phyloP scores from a whole-genome alignment of 2,329 filamentous ascomycete genomes.

The Alternaria panax region DNA sequence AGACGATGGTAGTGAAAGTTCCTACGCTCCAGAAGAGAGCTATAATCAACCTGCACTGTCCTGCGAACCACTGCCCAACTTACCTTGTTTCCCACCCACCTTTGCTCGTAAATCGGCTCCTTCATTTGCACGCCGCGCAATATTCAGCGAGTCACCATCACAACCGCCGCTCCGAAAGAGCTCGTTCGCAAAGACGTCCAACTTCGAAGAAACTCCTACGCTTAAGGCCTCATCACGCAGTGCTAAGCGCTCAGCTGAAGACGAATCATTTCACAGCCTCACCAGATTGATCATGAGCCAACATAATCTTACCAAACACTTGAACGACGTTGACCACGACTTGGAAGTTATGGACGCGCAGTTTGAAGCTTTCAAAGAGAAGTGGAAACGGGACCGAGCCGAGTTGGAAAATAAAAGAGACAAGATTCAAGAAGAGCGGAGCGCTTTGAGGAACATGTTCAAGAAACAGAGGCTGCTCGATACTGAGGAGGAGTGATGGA shows the following conservation, averaged over 20 bases:
- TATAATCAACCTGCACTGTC: constrained; percentile 7
- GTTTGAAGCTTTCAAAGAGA: constrained; percentile 5
- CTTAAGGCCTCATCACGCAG: background rate
- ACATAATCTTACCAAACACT: constrained; percentile 12
- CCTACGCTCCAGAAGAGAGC: constrained; percentile 2
- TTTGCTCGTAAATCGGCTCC: constrained; percentile 5
- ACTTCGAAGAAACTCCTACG: background rate
- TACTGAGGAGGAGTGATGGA: background rate
- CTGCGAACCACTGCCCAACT: background rate
- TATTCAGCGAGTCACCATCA: background rate
- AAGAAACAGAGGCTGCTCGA: constrained; percentile 15
- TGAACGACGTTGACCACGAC: constrained; percentile 14
- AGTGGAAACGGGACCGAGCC: constrained; percentile 6
- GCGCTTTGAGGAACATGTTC: constrained; percentile 11
- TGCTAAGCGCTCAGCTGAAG: constrained; percentile 19
- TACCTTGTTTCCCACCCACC: background rate
- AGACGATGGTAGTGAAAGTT: background rate
- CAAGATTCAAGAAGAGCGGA: constrained; percentile 1
- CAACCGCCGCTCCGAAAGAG: background rate
- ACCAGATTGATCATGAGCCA: constrained; percentile 9
- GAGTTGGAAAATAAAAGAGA: background rate
- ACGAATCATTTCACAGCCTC: constrained; percentile 15
- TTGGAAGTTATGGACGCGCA: constrained; percentile 11
- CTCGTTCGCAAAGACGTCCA: background rate
- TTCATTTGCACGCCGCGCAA: background rate